Conservation (phyloP, 2,329 filamentous ascomycete species). For the Cladophialophora exuberans region DNA sequence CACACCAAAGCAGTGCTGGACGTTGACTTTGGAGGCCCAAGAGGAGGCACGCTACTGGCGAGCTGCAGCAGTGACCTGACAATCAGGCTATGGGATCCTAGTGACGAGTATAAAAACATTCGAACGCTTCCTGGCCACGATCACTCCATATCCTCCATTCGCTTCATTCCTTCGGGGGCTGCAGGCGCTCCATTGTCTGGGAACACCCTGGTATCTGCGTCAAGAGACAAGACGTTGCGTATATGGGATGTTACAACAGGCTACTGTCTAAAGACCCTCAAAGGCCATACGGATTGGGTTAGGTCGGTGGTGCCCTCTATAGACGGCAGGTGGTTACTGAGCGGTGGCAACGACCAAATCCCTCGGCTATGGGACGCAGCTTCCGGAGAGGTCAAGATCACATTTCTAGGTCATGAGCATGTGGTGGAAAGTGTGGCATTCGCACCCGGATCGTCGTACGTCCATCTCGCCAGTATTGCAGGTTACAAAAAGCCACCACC, state of each 20-base stretch:
- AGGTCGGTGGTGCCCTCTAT: constrained; percentile 80
- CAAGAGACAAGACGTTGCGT: constrained; percentile 78
- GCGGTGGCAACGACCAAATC: constrained; percentile 80
- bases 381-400: constrained; percentile 73
- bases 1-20: constrained; percentile 88
- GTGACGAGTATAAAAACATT: constrained; percentile 93
- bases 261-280: constrained; percentile 88
- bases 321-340: constrained; percentile 82
- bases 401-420: constrained; percentile 85
- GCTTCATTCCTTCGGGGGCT: constrained; percentile 83
- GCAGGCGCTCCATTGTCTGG: constrained; percentile 77
- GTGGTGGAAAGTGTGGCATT: constrained; percentile 83
- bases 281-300: constrained; percentile 88
- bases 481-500: constrained; percentile 82
- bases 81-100: constrained; percentile 93
- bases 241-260: constrained; percentile 95
- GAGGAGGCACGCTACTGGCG: constrained; percentile 76
- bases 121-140: constrained; percentile 88
- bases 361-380: constrained; percentile 84
- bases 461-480: constrained; percentile 74
- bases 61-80: constrained; percentile 88
- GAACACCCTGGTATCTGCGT: constrained; percentile 84
- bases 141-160: constrained; percentile 84
- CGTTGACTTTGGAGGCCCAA: constrained; percentile 85
- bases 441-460: constrained; percentile 77